Conservation (phyloP, 805 yeast genomes). For the Pichia scutulata region DNA sequence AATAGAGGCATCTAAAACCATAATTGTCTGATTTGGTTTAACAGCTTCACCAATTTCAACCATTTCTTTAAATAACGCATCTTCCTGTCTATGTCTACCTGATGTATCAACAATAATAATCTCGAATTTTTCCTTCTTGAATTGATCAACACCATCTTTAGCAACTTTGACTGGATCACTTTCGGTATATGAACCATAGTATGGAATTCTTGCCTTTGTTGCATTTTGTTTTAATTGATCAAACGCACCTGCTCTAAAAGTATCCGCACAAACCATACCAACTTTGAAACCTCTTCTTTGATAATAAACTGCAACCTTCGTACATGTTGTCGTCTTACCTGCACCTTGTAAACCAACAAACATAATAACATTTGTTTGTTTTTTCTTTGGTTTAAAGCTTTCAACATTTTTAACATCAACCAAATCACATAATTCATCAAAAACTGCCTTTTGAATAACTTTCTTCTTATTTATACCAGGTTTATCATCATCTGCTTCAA, state of each 20-base stretch:
- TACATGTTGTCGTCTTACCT: conserved; percentile 97
- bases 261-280: conserved; percentile 97
- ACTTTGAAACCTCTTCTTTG: conserved; percentile 90
- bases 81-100: conserved; percentile 95
- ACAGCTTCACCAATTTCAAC: conserved; percentile 83
- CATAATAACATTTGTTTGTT: conserved; percentile 77
- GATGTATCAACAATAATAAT: conserved; percentile 95
- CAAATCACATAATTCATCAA: conserved; percentile 80
- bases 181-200: conserved; percentile 90
- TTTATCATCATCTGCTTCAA: conserved; percentile 48
- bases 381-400: conserved; percentile 75
- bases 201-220: conserved; percentile 88
- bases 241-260: conserved; percentile 99
- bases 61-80: conserved; percentile 89
- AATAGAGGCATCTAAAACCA: conserved; percentile 95
- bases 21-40: conserved; percentile 89
- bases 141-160: conserved; percentile 82
- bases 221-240: conserved; percentile 98
- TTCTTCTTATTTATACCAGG: conserved; percentile 64
- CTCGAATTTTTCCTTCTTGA: conserved; percentile 86
- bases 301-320: conserved; percentile 91
- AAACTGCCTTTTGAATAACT: conserved; percentile 82
- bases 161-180: conserved; percentile 94
- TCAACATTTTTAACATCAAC: conserved; percentile 56
- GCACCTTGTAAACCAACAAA: conserved; percentile 98